Conservation (phyloP, 2,329 filamentous ascomycete genomes). For the Lasiodiplodia sp. region DNA sequence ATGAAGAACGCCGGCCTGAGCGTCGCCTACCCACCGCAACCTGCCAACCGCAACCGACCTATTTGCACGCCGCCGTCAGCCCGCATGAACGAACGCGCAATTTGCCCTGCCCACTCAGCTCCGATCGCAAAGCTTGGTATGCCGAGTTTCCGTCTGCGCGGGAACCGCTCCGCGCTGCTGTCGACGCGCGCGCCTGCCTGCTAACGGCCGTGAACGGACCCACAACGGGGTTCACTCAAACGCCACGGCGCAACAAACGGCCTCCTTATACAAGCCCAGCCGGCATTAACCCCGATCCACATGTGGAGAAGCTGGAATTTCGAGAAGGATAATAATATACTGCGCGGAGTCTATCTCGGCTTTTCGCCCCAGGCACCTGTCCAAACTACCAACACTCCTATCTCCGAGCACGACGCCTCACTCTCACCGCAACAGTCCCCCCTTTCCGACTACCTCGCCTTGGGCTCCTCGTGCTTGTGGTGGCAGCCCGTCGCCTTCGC, state of each 20-base stretch:
- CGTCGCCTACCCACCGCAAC: not conserved
- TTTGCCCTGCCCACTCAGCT: not conserved
- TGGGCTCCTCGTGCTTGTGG: conserved; percentile 20
- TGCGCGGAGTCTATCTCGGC: not conserved
- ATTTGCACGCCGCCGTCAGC: not conserved
- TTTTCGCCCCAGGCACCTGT: not conserved
- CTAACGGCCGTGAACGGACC: not conserved
- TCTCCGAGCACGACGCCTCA: not conserved
- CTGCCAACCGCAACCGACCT: not conserved
- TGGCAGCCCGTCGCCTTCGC: conserved; percentile 19
- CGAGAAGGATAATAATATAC: conserved; percentile 19
- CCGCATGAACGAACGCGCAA: conserved; percentile 14
- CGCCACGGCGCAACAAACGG: not conserved
- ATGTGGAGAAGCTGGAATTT: not conserved
- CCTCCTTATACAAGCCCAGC: not conserved
- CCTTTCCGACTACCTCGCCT: not conserved
- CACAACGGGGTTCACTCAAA: not conserved
- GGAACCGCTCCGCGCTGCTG: not conserved
- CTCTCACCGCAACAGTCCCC: not conserved
- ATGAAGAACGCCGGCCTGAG: not conserved
- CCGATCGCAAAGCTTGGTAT: conserved; percentile 14
- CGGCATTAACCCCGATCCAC: conserved; percentile 11
- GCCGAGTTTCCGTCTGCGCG: not conserved
- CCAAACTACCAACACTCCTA: not conserved
- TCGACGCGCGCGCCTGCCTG: not conserved